Base-by-base conservation (phyloP, 306 rosid genomes). In the Fragaria ananassa region DNA sequence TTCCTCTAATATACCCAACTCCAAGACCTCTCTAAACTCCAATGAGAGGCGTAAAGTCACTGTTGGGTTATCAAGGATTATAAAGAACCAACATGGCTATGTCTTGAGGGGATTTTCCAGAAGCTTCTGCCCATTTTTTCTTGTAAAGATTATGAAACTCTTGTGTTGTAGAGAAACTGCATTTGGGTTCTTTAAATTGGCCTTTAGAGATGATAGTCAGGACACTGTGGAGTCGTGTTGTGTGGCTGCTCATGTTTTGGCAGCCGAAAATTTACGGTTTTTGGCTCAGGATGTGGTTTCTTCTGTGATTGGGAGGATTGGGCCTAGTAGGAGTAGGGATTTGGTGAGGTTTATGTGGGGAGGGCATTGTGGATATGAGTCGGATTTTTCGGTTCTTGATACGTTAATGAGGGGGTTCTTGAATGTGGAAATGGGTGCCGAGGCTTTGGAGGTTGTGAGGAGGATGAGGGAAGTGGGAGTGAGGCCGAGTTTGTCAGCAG, bases 231-330 rank as follows among this genome's bases (percentile, higher is more conserved):
- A 66, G 74, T 72, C 76, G 51, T 85, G 82, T 19, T 90, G 93
- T 63, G 62, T 88, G 21, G 88, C 82, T 10, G 93, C 96, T 0
- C 91, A 85, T 75, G 42, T 87, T 70, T 81, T 92, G 62, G 88
- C 93, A 5, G 81, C 88, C 0, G 76, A 83, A 73, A 35, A 75
- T 66, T 88, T 87, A 49, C 83, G 62, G 53, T 76, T 78, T 12
- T 81, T 84, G 23, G 93, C 97, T 0, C 97, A 90, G 35, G 97
- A 92, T 74, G 75, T 90, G 8, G 74, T 90, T 79, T 90, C 89
- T 0, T 88, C 88, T 86, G 81, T 88, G 2, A 58, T 92, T 78
- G 71, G 74, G 4, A 83, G 85, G 71, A 80, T 92, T 71, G 96
- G 90, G 42, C 80, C 83, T 0, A 27, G 72, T 42, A 70, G 96